Evolutionary conservation across 1,139 yeast species (phyloP), one percentile per base, ranked within the genome.

Genomic region (Spencermartinsiella ligniputridi): DNA sequence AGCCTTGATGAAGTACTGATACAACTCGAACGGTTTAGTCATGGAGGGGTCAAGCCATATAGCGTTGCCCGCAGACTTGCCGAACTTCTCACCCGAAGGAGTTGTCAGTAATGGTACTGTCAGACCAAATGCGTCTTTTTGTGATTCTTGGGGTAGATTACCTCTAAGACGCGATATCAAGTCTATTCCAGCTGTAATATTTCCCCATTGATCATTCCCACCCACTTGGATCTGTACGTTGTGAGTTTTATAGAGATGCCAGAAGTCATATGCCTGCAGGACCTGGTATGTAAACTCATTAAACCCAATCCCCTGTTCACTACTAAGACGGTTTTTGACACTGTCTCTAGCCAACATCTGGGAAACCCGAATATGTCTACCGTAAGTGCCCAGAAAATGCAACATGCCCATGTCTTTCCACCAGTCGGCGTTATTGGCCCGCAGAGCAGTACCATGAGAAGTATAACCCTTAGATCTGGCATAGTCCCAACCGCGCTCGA

Each of bases 171-270:
- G 70, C 1, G 83, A 73, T 37, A 92, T 88, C 48, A 94, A 71
- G 59, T 92, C 98, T 40, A 87, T 78, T 0, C 99, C 99, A 0
- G 97, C 97, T 3, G 95, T 88, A 51, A 94, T 94, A 58, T 92
- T 92, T 1, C 99, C 99, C 92, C 97, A 92, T 65, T 92, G 99
- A 62, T 92, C 98, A 60, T 85, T 89, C 6, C 99, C 99, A 13
- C 99, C 99, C 20, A 94, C 79, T 66, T 92, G 97, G 29, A 89
- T 65, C 40, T 75, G 71, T 36, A 92, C 94, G 2, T 71, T 67
- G 33, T 78, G 69, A 13, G 75, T 62, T 37, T 74, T 73, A 67
- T 79, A 80, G 52, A 94, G 69, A 59, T 90, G 89, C 77, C 85
- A 89, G 60, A 89, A 94, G 61, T 92, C 99, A 63, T 79, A 92